Evolutionary conservation across 441 rosid species (phyloP).

Genomic region (Manihot esculenta): DNA sequence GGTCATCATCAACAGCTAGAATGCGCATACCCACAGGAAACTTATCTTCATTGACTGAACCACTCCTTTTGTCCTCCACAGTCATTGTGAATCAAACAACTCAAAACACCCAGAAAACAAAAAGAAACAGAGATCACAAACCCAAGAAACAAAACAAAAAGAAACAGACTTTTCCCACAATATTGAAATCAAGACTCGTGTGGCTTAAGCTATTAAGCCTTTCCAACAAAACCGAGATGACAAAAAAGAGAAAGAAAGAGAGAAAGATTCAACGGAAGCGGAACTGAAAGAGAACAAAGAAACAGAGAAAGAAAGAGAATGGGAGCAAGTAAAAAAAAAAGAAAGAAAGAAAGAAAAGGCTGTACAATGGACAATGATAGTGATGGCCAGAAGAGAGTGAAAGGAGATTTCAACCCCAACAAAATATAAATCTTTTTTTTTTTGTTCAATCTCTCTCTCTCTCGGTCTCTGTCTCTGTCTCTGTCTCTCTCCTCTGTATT

Average conservation of each 20-base stretch:
- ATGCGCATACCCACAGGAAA: slow-evolving; percentile 86
- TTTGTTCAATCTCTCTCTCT: slow-evolving; percentile 13
- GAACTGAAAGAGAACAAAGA: slow-evolving; percentile 17
- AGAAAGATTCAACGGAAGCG: slow-evolving; percentile 14
- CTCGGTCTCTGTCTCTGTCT: slow-evolving; percentile 2
- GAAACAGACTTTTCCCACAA: slow-evolving; percentile 9
- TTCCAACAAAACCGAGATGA: slow-evolving; percentile 30
- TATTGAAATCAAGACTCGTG: not conserved
- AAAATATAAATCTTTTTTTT: slow-evolving; percentile 25
- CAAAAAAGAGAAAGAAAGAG: slow-evolving; percentile 12
- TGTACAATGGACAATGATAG: slow-evolving; percentile 40
- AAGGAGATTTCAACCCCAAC: slow-evolving; percentile 24
- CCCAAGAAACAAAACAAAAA: slow-evolving; percentile 18
- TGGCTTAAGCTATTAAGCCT: not conserved
- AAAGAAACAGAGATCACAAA: slow-evolving; percentile 20
- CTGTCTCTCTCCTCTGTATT: slow-evolving; percentile 26
- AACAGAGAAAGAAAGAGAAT: slow-evolving; percentile 1
- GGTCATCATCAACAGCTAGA: slow-evolving; percentile 91
- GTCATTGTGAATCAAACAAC: slow-evolving; percentile 35
- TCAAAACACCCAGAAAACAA: slow-evolving; percentile 8
- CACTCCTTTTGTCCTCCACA: slow-evolving; percentile 34
- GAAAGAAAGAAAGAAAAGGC: slow-evolving; percentile 10
- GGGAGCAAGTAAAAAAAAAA: not conserved
- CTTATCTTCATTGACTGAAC: slow-evolving; percentile 38
- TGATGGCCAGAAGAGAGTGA: slow-evolving; percentile 34